Evolutionary conservation across 2,329 filamentous ascomycete species (phyloP).

Genomic region (Boeremia exigua): DNA sequence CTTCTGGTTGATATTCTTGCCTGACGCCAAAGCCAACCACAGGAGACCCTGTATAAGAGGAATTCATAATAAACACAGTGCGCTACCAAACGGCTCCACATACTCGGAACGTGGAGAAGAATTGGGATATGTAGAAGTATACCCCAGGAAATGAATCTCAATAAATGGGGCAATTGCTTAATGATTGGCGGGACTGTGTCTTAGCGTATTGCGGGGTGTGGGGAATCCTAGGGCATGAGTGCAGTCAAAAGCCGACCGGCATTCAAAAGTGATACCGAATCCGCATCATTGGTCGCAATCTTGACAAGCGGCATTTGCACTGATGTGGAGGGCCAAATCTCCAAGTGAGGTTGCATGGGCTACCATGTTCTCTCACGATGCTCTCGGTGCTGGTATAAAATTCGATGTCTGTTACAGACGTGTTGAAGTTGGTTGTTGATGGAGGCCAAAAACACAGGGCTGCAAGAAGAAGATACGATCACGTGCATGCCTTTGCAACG

Average conservation of each 20-base stretch:
- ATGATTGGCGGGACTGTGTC: neutral
- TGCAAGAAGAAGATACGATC: too few species aligned
- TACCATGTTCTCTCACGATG: too few species aligned
- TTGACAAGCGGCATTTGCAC: neutral
- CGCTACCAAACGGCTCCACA: slow-evolving; percentile 1
- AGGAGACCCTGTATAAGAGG: neutral
- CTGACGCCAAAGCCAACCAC: neutral
- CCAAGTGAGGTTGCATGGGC: too few species aligned
- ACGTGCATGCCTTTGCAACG: too few species aligned
- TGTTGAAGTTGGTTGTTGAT: too few species aligned
- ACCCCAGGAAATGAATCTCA: neutral
- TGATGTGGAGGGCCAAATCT: neutral
- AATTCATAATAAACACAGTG: neutral
- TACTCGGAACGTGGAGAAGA: slow-evolving; percentile 7
- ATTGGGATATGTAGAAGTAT: neutral
- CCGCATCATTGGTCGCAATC: neutral
- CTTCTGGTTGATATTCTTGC: neutral
- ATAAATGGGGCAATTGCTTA: too few species aligned
- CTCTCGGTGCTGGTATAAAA: too few species aligned
- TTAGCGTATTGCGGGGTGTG: slow-evolving; percentile 10
- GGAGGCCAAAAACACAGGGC: too few species aligned
- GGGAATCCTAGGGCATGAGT: neutral
- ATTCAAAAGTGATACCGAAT: neutral
- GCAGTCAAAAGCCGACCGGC: slow-evolving; percentile 8
- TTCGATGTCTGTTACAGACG: too few species aligned